Evolutionary conservation across 2,329 filamentous ascomycete species (phyloP).

Genomic region (Daldinia sp.): DNA sequence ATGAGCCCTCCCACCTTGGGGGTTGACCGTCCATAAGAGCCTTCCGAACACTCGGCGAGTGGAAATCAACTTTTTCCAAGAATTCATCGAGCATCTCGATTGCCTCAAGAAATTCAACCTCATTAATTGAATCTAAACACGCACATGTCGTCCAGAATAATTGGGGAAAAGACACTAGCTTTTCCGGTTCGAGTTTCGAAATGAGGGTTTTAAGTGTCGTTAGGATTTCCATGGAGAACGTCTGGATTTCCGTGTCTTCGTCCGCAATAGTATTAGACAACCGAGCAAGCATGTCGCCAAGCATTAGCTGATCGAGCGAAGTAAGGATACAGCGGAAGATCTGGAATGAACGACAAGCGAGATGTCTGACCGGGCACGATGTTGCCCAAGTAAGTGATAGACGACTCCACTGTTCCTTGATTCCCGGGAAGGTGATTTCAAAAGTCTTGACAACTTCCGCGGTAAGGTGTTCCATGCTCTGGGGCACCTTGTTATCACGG

Average conservation of each 20-base stretch:
- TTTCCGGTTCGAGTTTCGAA: constrained; percentile 78
- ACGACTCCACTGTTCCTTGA: constrained; percentile 91
- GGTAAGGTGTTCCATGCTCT: constrained; percentile 86
- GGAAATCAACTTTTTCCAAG: constrained; percentile 83
- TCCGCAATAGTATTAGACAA: constrained; percentile 97
- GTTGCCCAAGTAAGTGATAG: constrained; percentile 95
- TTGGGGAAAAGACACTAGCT: constrained; percentile 89
- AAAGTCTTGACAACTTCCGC: constrained; percentile 86
- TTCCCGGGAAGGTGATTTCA: constrained; percentile 80
- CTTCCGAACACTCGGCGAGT: constrained; percentile 71
- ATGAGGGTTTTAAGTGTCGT: constrained; percentile 94
- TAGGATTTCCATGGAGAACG: constrained; percentile 97
- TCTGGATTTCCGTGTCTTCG: constrained; percentile 91
- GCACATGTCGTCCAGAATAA: constrained; percentile 98
- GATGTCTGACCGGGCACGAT: constrained; percentile 91
- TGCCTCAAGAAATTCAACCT: constrained; percentile 91
- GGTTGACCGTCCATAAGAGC: constrained; percentile 82
- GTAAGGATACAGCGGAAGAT: constrained; percentile 94
- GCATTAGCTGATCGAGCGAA: constrained; percentile 89
- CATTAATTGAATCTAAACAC: constrained; percentile 95
- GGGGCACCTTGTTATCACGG: constrained; percentile 80
- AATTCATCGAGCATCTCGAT: constrained; percentile 90
- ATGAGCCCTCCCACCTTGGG: constrained; percentile 85
- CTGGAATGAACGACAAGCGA: constrained; percentile 97
- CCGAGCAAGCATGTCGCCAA: constrained; percentile 94